Percentiles rank a stretch among this genome's conserved stretches.
Conservation (phyloP, 768 basidiomycete species). For the Mycena metata region DNA sequence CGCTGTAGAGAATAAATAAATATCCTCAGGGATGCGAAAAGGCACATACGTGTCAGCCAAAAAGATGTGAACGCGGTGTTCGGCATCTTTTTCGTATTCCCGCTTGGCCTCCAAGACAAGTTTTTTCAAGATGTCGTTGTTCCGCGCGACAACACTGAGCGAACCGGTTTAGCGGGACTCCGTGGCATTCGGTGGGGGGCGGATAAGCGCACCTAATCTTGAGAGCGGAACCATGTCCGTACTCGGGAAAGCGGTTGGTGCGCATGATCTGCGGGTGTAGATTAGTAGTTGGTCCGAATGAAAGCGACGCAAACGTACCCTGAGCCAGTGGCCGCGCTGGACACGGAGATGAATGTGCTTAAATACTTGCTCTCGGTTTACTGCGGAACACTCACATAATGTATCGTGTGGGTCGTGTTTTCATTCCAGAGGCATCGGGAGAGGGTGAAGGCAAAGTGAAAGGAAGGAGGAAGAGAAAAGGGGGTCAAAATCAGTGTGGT, state of each 20-base stretch:
- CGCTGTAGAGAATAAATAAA: conserved; percentile 50
- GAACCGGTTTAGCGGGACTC: conserved; percentile 29
- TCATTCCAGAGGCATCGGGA: background rate
- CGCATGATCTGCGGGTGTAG: conserved; percentile 74
- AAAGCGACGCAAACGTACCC: conserved; percentile 61
- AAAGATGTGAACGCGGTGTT: conserved; percentile 91
- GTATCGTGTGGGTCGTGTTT: conserved; percentile 92
- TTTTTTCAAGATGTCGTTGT: conserved; percentile 89
- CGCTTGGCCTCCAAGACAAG: conserved; percentile 89
- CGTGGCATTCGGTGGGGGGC: conserved; percentile 32
- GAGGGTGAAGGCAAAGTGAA: background rate
- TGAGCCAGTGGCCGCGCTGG: conserved; percentile 83
- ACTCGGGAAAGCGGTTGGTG: conserved; percentile 82
- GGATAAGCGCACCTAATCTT: conserved; percentile 76
- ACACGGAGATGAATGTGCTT: conserved; percentile 1
- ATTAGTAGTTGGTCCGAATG: conserved; percentile 35
- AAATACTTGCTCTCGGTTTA: background rate
- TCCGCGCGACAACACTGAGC: conserved; percentile 85
- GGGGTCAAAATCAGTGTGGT: background rate
- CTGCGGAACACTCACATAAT: conserved; percentile 59
- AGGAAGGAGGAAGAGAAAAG: background rate
- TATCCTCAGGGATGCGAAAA: conserved; percentile 35
- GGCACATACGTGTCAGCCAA: conserved; percentile 86
- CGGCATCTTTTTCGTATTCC: conserved; percentile 92
- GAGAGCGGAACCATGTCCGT: conserved; percentile 78